Evolutionary conservation across 495 filamentous ascomycete species (phyloP).

Genomic region (Penicillium malachiteum): DNA sequence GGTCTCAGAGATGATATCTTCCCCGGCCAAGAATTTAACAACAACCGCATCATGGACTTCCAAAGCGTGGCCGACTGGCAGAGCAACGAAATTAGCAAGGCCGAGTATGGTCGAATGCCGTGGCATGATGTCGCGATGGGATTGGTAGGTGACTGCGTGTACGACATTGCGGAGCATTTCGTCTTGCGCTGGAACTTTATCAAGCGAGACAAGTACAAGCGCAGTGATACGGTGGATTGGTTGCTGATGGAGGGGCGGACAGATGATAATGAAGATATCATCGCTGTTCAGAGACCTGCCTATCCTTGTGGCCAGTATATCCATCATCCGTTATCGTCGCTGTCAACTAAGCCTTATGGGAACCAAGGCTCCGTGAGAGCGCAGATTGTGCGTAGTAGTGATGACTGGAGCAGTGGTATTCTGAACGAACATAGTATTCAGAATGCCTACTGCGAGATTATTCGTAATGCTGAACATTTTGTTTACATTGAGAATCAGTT

Average conservation of each 20-base stretch:
- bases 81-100: constrained; percentile 87
- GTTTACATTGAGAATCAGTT: constrained; percentile 99
- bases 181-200: constrained; percentile 94
- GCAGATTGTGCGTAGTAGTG: constrained; percentile 81
- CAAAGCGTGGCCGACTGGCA: constrained; percentile 89
- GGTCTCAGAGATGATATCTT: constrained; percentile 82
- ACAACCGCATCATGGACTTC: constrained; percentile 95
- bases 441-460: constrained; percentile 85
- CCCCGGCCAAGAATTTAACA: constrained; percentile 95
- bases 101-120: constrained; percentile 91
- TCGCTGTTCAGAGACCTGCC: constrained; percentile 82
- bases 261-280: constrained; percentile 74
- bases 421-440: constrained; percentile 87
- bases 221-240: constrained; percentile 77
- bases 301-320: constrained; percentile 85
- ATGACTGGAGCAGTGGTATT: constrained; percentile 95
- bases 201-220: constrained; percentile 98
- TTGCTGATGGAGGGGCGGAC: constrained; percentile 75
- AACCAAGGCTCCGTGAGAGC: constrained; percentile 72
- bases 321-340: constrained; percentile 70
- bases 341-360: constrained; percentile 53
- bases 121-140: constrained; percentile 97
- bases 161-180: constrained; percentile 96
- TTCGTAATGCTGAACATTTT: constrained; percentile 80
- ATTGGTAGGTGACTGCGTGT: constrained; percentile 81